phyloP scores from a whole-genome alignment of 768 basidiomycete genomes.

The Tulasnella sp. region DNA sequence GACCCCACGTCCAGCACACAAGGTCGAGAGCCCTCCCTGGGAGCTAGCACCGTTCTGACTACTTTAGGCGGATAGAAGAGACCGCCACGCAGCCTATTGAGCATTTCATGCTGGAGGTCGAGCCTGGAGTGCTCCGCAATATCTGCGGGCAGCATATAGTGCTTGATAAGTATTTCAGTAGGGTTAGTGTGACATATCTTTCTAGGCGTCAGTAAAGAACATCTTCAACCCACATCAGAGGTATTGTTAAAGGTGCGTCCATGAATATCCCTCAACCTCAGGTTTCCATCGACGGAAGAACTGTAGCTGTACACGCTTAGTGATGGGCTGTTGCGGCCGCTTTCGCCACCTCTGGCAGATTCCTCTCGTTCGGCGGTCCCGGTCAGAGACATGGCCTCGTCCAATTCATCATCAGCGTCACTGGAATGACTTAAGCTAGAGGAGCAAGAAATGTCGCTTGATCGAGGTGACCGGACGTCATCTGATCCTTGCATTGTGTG shows the following conservation, averaged over 20 bases:
- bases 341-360: background rate
- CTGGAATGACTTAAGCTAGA: background rate
- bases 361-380: background rate
- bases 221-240: slow-evolving; percentile 26
- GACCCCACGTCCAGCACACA: slow-evolving; percentile 27
- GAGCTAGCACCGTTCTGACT: slow-evolving; percentile 11
- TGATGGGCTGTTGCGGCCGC: background rate
- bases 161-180: background rate
- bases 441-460: background rate
- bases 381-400: background rate
- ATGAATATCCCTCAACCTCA: slow-evolving; percentile 30
- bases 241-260: slow-evolving; percentile 31
- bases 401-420: background rate
- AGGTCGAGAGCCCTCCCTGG: slow-evolving; percentile 4
- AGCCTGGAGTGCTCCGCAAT: slow-evolving; percentile 13
- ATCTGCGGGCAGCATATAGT: slow-evolving; percentile 23
- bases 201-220: background rate
- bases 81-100: slow-evolving; percentile 4
- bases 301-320: slow-evolving; percentile 32
- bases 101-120: slow-evolving; percentile 29
- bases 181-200: background rate
- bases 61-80: slow-evolving; percentile 20
- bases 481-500: background rate
- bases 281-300: slow-evolving; percentile 23
- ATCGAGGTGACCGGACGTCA: background rate